Percentiles rank a stretch among this genome's conserved stretches.
Evolutionary conservation across 129 eudicot genomes (phyloP).

Genomic region (Silybum marianum): DNA sequence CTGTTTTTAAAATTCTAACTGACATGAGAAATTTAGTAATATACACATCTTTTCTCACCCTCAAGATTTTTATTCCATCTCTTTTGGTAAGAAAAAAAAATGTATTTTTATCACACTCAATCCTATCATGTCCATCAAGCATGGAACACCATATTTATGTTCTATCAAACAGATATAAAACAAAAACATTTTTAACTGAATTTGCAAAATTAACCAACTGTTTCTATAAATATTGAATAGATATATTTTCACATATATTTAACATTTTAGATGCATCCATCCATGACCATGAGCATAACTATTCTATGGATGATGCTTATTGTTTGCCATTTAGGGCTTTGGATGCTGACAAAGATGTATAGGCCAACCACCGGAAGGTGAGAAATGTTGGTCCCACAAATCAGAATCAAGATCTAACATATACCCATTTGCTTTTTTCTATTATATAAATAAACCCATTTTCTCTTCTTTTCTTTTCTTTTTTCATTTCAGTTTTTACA

Average conservation of each 20-base stretch:
- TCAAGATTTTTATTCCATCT: not conserved
- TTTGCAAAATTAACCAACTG: not conserved
- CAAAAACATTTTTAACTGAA: not conserved
- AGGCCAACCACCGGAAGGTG: constrained; percentile 53
- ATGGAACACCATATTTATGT: not conserved
- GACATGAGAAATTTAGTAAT: not conserved
- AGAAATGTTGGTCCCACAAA: constrained; percentile 61
- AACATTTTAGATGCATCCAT: not conserved
- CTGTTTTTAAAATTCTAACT: not conserved
- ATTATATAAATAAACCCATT: constrained; percentile 19
- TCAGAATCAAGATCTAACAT: constrained; percentile 59
- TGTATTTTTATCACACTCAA: not conserved
- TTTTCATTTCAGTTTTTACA: not conserved
- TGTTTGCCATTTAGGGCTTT: constrained; percentile 21
- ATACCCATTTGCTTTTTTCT: constrained; percentile 12
- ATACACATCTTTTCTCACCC: not conserved
- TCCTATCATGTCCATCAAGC: not conserved
- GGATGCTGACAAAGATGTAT: constrained; percentile 31
- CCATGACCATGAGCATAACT: not conserved
- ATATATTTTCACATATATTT: not conserved
- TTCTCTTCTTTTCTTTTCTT: too few species aligned
- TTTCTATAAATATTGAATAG: not conserved
- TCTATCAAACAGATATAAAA: not conserved
- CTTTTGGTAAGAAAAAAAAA: not conserved
- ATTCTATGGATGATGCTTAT: constrained; percentile 11